These are phyloP conservation scores for Diutina mesorugosa DNA, from an alignment of 1,139 yeast genomes.

Conservation along the genomic window DNA sequence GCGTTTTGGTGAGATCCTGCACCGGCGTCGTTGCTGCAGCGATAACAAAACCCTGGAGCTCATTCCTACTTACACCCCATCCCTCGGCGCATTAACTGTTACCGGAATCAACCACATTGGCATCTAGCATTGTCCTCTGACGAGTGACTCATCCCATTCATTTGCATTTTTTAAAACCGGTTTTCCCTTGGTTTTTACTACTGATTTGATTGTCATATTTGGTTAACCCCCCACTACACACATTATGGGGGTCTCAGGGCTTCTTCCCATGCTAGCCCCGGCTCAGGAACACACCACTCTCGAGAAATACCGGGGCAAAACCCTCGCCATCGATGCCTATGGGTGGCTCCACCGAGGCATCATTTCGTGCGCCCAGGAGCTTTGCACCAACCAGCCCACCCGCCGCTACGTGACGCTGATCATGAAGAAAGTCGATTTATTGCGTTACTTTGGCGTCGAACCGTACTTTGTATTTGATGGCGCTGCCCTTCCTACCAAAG, in stretches of 20 bases:
- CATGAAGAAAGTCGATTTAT: constrained; percentile 51
- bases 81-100: background rate
- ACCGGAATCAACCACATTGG: background rate
- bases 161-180: background rate
- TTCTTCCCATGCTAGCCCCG: constrained; percentile 61
- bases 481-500: constrained; percentile 70
- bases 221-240: background rate
- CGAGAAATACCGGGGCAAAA: constrained; percentile 54
- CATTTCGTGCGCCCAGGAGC: constrained; percentile 71
- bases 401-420: constrained; percentile 49
- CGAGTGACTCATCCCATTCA: background rate
- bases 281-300: constrained; percentile 52
- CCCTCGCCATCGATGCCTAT: constrained; percentile 86
- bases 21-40: background rate
- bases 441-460: constrained; percentile 53
- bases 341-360: constrained; percentile 94
- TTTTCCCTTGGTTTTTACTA: background rate
- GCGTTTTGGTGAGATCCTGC: background rate
- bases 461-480: constrained; percentile 95
- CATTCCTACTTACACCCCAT: background rate
- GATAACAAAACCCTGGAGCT: background rate
- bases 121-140: background rate
- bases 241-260: constrained; percentile 71
- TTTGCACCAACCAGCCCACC: constrained; percentile 64
- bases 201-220: background rate